Evolutionary conservation across 23 red algal species (phyloP), one percentile per base, ranked within the genome.

Genomic region (Gracilaria gracilis): DNA sequence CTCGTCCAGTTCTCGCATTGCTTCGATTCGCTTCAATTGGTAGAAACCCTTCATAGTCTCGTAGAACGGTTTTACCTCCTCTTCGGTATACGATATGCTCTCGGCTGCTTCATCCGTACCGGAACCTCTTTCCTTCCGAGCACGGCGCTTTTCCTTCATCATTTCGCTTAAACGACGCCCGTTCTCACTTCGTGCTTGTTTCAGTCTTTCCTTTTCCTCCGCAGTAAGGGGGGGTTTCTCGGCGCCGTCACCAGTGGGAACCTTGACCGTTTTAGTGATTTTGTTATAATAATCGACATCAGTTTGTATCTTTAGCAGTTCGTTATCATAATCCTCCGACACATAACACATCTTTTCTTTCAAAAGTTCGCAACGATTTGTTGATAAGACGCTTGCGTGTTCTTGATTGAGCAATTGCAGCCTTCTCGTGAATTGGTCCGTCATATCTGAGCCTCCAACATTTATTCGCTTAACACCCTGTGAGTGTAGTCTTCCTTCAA

Each of bases 381-480:
- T 59, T 36, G 74, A 40, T 15, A 94, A 39, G 11, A 83, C 62
- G 51, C 51, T 35, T 9, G 87, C 42, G 75, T 91, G 81, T 31
- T 91, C 86, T 55, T 78, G 75, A 80, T 95, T 86, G 28, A 89
- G 59, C 74, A 91, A 77, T 61, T 95, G 92, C 65, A 95, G 24
- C 49, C 88, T 70, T 73, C 73, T 73, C 21, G 79, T 54, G 44
- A 95, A 78, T 47, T 81, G 80, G 57, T 86, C 67, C 37, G 88
- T 83, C 75, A 91, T 84, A 11, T 80, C 44, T 37, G 67, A 57
- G 21, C 93, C 88, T 25, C 94, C 94, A 34, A 96, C 81, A 69
- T 91, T 85, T 34, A 96, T 86, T 42, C 94, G 87, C 67, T 91
- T 91, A 17, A 84, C 70, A 0, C 58, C 57, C 2, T 55, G 14